Base-by-base conservation (phyloP, 192 early-diverging fungal species). In the Borealophlyctis nickersoniae region DNA sequence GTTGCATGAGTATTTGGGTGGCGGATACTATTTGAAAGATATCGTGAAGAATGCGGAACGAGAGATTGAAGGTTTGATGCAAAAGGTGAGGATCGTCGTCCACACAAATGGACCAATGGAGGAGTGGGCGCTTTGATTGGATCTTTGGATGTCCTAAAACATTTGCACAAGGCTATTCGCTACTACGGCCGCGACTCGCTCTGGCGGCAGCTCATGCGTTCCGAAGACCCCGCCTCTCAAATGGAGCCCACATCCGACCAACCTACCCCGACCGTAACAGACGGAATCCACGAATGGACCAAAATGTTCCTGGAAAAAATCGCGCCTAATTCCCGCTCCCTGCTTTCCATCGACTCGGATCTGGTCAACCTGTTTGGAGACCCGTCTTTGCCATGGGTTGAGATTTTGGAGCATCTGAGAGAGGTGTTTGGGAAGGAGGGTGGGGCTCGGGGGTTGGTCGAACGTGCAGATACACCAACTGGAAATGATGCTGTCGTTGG, bases 221-320 rank as follows among this genome's bases (percentile, higher is more conserved):
- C 52, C 11, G 39, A 72, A 13, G 70, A 75, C 65, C 72, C 71
- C 13, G 56, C 49, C 2, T 63, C 67, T n/a, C n/a, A n/a, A n/a
- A n/a, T n/a, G n/a, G n/a, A n/a, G n/a, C 23, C 36, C n/a, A 11
- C 13, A 36, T 24, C 35, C 7, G 36, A 45, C 23, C 26, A 29
- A 22, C 22, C 11, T 33, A n/a, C n/a, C n/a, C 27, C 52, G 9
- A 45, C 60, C n/a, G 57, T 56, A 5, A 58, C 64, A 36, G 71
- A 75, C 48, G 70, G 67, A n/a, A 66, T 60, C 4, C 59, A 61
- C 24, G 78, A 80, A 62, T 83, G 81, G 81, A 70, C 77, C 9
- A 73, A 70, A 33, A 39, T 83, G 58, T 81, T 83, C 62, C 60
- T 83, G 19, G 81, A 81, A 69, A 80, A 81, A 57, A 81, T 81